Conservation (phyloP, 495 filamentous ascomycete genomes). For the Tuber brumale region DNA sequence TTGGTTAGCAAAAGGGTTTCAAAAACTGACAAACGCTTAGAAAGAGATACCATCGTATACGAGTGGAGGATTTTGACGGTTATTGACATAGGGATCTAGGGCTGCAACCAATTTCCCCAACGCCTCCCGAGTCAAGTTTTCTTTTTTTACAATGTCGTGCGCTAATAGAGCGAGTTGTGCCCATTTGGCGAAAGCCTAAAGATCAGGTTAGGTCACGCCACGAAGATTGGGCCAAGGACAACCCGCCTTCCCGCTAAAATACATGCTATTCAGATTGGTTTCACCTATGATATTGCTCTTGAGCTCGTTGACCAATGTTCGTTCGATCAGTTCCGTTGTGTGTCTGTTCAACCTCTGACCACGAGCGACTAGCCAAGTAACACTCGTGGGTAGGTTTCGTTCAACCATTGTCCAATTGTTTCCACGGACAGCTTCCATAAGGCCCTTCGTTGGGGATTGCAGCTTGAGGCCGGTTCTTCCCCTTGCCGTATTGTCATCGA, state of each 20-base stretch:
- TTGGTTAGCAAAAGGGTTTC: conserved; percentile 68
- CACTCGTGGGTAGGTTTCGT: conserved; percentile 58
- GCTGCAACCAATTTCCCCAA: conserved; percentile 63
- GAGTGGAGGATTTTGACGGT: conserved; percentile 69
- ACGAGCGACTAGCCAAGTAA: conserved; percentile 51
- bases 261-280: conserved; percentile 80
- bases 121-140: conserved; percentile 54
- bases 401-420: conserved; percentile 79
- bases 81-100: conserved; percentile 69
- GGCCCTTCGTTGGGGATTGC: conserved; percentile 80
- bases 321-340: conserved; percentile 49
- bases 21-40: not conserved
- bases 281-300: conserved; percentile 63
- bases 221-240: not conserved
- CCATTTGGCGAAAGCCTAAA: conserved; percentile 74
- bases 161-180: conserved; percentile 64
- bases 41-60: conserved; percentile 59
- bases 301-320: conserved; percentile 55
- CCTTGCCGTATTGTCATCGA: conserved; percentile 54
- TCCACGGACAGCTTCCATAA: conserved; percentile 62
- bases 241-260: conserved; percentile 78
- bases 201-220: conserved; percentile 31
- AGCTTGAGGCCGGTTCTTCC: conserved; percentile 57
- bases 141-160: conserved; percentile 58
- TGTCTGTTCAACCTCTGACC: conserved; percentile 49